Base-by-base conservation (phyloP, 345 rosid genomes). In the Euclidium syriacum region DNA sequence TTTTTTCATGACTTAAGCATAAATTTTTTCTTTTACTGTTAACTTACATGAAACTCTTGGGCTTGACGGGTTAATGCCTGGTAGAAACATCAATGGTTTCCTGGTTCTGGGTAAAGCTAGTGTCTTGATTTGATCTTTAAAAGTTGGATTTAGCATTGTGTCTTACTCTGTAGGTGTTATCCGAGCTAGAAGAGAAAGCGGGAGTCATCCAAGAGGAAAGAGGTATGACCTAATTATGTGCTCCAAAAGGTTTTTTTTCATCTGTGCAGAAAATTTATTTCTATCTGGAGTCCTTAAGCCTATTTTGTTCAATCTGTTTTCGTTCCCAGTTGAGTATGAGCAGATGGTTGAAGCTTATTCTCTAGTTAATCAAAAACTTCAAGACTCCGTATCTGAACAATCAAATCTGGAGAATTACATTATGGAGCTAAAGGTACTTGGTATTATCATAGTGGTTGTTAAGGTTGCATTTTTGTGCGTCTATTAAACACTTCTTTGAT, bases 151-250 rank as follows among this genome's bases (percentile, higher is more conserved):
- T 50, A 27, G 52, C 36, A 32, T 23, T 39, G 43, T 18, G 54
- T 36, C 17, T 72, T 47, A 26, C 52, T 49, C 73, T 72, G 23
- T 71, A 92, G 98, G 99, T 94, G 29, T 77, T 94, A 18, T 81
- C 63, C 64, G 99, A 94, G 73, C 36, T 94, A 61, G 96, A 90
- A 81, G 96, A 94, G 75, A 94, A 94, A 74, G 99, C 96, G 1
- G 91, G 80, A 46, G 65, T 79, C 43, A 83, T 94, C 62, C 69
- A 85, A 79, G 99, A 94, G 75, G 99, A 94, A 84, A 84, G 99
- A 82, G 99, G 99, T 77, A 70, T 19, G 32, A 34, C 52, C 32
- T 11, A 36, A 3, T 46, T 39, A 12, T 34, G 36, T 53, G 26
- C 23, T 47, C 18, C 18, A 16, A 52, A 15, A n/a, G n/a, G 18